A percentile compares a stretch with the other conserved stretches of the same genome.
Conservation (phyloP, 345 rosid species). For the Rhodomyrtus tomentosa region DNA sequence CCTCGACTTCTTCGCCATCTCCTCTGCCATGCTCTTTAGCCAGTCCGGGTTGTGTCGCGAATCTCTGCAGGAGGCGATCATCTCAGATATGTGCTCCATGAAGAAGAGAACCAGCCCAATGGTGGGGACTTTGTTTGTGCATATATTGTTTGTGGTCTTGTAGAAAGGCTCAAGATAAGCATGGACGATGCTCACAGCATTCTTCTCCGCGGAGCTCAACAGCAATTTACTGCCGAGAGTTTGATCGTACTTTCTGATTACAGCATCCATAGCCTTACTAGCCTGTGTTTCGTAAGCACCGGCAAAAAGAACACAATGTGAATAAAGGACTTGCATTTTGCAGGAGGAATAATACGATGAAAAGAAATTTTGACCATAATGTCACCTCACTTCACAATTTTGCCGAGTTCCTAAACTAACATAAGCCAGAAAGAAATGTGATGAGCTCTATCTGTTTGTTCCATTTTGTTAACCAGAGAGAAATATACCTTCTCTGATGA, state of each 20-base stretch:
- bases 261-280: slow-evolving; percentile 66
- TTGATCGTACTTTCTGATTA: slow-evolving; percentile 61
- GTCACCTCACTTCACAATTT: background rate
- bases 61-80: slow-evolving; percentile 52
- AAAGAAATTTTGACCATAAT: background rate
- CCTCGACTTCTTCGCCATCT: slow-evolving; percentile 75
- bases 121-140: slow-evolving; percentile 59
- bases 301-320: background rate
- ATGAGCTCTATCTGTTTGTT: background rate
- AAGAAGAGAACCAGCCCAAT: slow-evolving; percentile 82
- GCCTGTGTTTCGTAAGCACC: slow-evolving; percentile 38
- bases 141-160: slow-evolving; percentile 70
- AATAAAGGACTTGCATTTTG: background rate
- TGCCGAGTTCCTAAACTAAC: background rate
- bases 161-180: slow-evolving; percentile 74
- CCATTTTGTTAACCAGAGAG: background rate
- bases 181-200: slow-evolving; percentile 42
- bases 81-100: slow-evolving; percentile 94
- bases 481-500: background rate
- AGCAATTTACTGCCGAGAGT: slow-evolving; percentile 37
- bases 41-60: slow-evolving; percentile 68
- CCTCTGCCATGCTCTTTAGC: slow-evolving; percentile 76
- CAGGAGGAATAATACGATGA: background rate
- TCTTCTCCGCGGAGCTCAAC: slow-evolving; percentile 57
- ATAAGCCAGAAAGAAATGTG: background rate